phyloP scores from a whole-genome alignment of 2,329 filamentous ascomycete species.

The Trichoderma sp. region DNA sequence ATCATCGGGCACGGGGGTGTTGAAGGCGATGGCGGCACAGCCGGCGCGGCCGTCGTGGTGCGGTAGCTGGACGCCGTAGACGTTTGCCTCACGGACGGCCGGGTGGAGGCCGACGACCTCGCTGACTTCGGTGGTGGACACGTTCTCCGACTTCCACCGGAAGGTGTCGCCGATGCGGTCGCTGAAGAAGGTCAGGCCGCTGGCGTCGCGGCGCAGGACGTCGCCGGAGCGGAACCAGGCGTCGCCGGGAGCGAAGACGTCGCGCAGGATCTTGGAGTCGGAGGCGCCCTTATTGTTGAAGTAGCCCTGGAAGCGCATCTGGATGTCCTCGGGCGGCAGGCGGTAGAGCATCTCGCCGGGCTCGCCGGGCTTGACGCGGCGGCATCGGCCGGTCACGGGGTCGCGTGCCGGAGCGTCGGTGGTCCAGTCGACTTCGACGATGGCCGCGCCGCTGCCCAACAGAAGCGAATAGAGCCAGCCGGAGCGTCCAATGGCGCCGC shows the following conservation, averaged over 20 bases:
- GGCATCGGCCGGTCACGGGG: constrained; percentile 68
- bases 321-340: constrained; percentile 66
- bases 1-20: constrained; percentile 43
- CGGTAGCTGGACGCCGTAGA: constrained; percentile 79
- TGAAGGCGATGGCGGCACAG: constrained; percentile 70
- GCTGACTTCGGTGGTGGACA: constrained; percentile 80
- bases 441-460: constrained; percentile 50
- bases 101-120: constrained; percentile 69
- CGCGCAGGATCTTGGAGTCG: constrained; percentile 69
- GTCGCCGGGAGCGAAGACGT: constrained; percentile 75
- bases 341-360: constrained; percentile 74
- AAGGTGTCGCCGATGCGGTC: constrained; percentile 80
- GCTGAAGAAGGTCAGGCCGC: constrained; percentile 76
- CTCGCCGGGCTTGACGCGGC: constrained; percentile 56
- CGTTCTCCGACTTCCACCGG: constrained; percentile 82
- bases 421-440: constrained; percentile 72
- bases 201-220: constrained; percentile 67
- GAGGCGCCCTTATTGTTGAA: constrained; percentile 73
- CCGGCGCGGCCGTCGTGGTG: constrained; percentile 82
- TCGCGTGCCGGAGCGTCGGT: constrained; percentile 69
- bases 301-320: constrained; percentile 76
- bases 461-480: constrained; percentile 63
- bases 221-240: constrained; percentile 86
- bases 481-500: constrained; percentile 76
- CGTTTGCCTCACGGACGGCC: constrained; percentile 74